A percentile compares a stretch with the other conserved stretches of the same genome.
These are phyloP conservation scores for Favolaschia claudopus DNA, from an alignment of 768 basidiomycete species.

Conservation along the genomic window DNA sequence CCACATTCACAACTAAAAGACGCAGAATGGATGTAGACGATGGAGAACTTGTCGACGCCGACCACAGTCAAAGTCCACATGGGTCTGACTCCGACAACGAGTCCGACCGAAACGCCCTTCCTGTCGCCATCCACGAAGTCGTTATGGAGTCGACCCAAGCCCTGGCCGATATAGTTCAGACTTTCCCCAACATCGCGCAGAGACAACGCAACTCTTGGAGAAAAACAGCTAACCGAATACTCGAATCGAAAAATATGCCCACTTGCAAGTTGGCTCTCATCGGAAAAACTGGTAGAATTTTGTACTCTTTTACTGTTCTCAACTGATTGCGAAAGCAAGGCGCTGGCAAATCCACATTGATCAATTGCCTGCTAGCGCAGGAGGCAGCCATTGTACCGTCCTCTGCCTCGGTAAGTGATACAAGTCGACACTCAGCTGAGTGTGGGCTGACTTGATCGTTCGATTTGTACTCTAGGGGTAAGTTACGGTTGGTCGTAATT, in stretches of 20 bases:
- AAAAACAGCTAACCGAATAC: neutral
- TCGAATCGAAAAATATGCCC: neutral
- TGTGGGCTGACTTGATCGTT: too few relatives aligned
- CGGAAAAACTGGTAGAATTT: conserved; percentile 1
- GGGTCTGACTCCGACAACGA: neutral
- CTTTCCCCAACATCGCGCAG: conserved; percentile 3
- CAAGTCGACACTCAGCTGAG: too few relatives aligned
- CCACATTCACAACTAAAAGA: too few relatives aligned
- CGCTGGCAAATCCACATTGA: conserved; percentile 8
- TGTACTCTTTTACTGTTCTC: neutral
- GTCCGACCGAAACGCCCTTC: neutral
- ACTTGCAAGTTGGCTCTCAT: conserved; percentile 6
- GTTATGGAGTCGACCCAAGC: neutral
- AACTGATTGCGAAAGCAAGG: neutral
- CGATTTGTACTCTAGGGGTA: conserved; percentile 11
- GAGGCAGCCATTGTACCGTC: neutral
- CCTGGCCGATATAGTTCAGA: neutral
- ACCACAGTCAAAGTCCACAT: too few relatives aligned
- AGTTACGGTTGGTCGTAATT: neutral
- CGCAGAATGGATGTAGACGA: neutral
- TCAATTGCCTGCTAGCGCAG: conserved; percentile 1
- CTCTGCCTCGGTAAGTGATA: conserved; percentile 10
- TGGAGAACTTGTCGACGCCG: too few relatives aligned
- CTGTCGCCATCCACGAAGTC: neutral
- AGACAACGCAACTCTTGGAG: neutral